These are phyloP conservation scores for Melaleuca quinquenervia DNA, from an alignment of 345 rosid genomes.

Conservation along the genomic window DNA sequence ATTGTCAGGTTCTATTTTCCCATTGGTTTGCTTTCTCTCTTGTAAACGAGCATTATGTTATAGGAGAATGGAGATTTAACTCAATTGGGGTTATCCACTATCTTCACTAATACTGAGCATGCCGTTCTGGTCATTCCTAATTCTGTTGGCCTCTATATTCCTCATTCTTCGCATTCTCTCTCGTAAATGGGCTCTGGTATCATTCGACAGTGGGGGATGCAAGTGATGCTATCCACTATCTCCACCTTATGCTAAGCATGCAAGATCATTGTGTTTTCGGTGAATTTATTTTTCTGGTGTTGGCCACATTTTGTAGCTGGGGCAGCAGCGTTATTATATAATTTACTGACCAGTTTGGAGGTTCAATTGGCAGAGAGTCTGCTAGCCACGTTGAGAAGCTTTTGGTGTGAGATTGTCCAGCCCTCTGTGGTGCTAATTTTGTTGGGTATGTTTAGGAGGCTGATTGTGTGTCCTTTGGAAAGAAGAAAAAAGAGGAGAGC, in stretches of 20 bases:
- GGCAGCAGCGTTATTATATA: neutral
- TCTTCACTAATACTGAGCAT: neutral
- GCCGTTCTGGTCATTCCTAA: neutral
- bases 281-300: neutral
- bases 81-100: neutral
- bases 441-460: neutral
- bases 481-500: neutral
- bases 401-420: neutral
- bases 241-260: neutral
- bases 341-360: neutral
- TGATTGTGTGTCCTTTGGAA: neutral
- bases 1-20: neutral
- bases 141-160: neutral
- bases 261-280: neutral
- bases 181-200: neutral
- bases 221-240: neutral
- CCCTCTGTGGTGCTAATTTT: neutral
- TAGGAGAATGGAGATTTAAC: neutral
- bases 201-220: neutral
- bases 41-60: neutral
- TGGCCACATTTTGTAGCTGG: neutral
- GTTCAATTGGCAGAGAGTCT: neutral
- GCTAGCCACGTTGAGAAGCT: neutral
- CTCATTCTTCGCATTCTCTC: neutral
- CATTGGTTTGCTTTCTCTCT: neutral